Percentiles rank a stretch among this genome's conserved stretches.
These are phyloP conservation scores for Leptographium lundbergii DNA, from an alignment of 2,329 filamentous ascomycete genomes.

Conservation along the genomic window DNA sequence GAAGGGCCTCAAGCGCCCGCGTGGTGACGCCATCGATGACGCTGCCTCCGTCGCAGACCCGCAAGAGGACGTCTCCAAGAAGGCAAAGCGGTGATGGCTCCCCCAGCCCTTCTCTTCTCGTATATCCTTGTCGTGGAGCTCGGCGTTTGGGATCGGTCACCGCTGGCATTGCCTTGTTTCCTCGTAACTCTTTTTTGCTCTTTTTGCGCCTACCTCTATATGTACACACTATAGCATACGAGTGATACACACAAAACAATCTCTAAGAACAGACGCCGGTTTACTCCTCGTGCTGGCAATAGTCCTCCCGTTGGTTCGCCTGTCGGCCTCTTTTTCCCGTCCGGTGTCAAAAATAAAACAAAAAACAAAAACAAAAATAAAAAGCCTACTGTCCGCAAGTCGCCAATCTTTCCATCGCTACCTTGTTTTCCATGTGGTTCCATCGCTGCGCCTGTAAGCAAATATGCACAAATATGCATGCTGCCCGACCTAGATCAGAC, in stretches of 20 bases:
- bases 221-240: neutral
- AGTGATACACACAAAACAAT: neutral
- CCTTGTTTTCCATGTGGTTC: no score
- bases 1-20: constrained; percentile 88
- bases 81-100: constrained; percentile 19
- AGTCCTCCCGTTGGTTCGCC: neutral
- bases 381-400: neutral
- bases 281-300: neutral
- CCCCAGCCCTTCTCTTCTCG: neutral
- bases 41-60: constrained; percentile 6
- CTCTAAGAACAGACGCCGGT: neutral
- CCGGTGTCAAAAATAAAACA: neutral
- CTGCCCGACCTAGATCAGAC: neutral
- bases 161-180: neutral
- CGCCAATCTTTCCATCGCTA: no score
- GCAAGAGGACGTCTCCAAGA: constrained; percentile 21
- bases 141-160: neutral
- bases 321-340: neutral
- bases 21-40: constrained; percentile 32
- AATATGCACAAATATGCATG: no score
- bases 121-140: constrained; percentile 1
- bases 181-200: neutral
- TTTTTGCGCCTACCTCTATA: no score
- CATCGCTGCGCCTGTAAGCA: no score
- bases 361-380: neutral